phyloP scores from a whole-genome alignment of 768 basidiomycete genomes.

The Naganishia onofrii region DNA sequence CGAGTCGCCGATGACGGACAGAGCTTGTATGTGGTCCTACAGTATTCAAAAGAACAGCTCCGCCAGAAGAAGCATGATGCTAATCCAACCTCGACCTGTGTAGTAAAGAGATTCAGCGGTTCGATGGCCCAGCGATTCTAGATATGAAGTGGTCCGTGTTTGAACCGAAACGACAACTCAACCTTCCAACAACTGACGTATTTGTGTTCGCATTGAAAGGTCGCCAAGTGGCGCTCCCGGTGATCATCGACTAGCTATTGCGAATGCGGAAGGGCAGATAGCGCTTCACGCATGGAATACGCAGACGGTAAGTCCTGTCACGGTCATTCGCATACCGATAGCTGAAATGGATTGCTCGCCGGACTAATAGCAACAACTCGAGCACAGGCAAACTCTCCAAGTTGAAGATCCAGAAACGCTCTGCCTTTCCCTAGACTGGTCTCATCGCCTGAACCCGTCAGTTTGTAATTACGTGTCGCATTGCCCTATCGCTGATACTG shows the following conservation, averaged over 20 bases:
- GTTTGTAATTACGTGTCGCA: conserved; percentile 14
- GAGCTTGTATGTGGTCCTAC: conserved; percentile 45
- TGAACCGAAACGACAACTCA: background rate
- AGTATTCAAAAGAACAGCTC: too few relatives aligned
- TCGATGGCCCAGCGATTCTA: conserved; percentile 72
- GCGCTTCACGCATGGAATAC: conserved; percentile 62
- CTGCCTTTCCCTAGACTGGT: conserved; percentile 93
- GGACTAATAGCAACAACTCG: conserved; percentile 36
- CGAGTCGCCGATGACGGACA: conserved; percentile 52
- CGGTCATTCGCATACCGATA: background rate
- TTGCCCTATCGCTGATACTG: background rate
- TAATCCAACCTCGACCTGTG: background rate
- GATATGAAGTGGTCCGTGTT: conserved; percentile 80
- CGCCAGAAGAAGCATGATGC: background rate
- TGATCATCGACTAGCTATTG: conserved; percentile 62
- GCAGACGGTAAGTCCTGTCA: conserved; percentile 55
- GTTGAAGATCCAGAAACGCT: conserved; percentile 60
- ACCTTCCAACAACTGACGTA: conserved; percentile 22
- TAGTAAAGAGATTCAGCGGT: conserved; percentile 63
- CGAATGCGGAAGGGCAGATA: conserved; percentile 79
- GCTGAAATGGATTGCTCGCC: too few relatives aligned
- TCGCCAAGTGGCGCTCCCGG: conserved; percentile 31
- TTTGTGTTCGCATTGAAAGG: conserved; percentile 10
- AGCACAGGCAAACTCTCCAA: conserved; percentile 42
- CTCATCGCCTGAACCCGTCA: conserved; percentile 58